Percentiles rank a stretch among this genome's conserved stretches.
phyloP scores from a whole-genome alignment of 116 monocot species.

The Iris pallida region DNA sequence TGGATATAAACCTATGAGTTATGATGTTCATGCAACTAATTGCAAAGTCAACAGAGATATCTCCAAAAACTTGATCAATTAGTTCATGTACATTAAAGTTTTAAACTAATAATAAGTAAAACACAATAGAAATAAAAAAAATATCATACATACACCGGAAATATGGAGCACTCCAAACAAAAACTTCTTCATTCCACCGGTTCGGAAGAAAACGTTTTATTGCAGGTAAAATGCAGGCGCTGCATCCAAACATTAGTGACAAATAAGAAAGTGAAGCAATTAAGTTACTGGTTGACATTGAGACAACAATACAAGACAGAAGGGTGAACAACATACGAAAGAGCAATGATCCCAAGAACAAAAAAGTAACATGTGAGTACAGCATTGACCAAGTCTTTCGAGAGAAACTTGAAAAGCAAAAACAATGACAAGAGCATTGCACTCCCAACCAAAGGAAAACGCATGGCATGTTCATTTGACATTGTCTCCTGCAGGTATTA shows the following conservation, averaged over 20 bases:
- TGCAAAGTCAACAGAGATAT: too few relatives aligned
- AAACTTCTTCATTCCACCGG: conserved; percentile 71
- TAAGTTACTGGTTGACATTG: background rate
- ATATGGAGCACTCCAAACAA: conserved; percentile 65
- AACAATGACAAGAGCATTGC: conserved; percentile 96
- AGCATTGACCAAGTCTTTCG: conserved; percentile 95
- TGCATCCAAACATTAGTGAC: conserved; percentile 24
- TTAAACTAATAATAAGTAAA: too few relatives aligned
- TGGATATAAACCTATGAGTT: too few relatives aligned
- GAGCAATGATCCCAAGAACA: conserved; percentile 88
- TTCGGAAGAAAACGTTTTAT: conserved; percentile 83
- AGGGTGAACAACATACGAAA: conserved; percentile 51
- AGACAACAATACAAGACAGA: background rate
- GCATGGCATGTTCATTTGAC: conserved; percentile 99
- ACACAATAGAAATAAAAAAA: background rate
- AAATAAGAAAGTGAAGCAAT: conserved; percentile 7
- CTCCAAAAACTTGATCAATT: too few relatives aligned
- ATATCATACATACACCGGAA: conserved; percentile 54
- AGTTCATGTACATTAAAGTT: too few relatives aligned
- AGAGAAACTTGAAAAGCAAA: conserved; percentile 91
- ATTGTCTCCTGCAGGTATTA: conserved; percentile 82
- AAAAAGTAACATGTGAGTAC: conserved; percentile 95
- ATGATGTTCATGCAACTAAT: too few relatives aligned
- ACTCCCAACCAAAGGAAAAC: conserved; percentile 96
- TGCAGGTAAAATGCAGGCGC: conserved; percentile 79